Conservation (phyloP, 2,329 filamentous ascomycete genomes). For the Epicoccum sorghinum region DNA sequence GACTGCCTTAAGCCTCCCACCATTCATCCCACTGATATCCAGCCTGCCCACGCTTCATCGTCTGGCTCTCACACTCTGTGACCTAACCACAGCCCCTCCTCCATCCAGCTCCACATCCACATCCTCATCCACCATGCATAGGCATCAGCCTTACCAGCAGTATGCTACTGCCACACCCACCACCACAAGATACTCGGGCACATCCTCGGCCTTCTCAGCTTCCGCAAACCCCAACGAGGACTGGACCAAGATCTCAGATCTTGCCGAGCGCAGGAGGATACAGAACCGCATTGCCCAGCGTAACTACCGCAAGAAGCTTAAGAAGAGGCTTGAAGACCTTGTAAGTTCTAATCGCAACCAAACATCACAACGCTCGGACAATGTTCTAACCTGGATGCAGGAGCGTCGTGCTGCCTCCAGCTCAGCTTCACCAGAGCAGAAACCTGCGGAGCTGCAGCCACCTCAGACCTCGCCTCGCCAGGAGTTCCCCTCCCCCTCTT, state of each 20-base stretch:
- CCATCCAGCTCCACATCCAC: constrained; percentile 12
- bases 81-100: constrained; percentile 7
- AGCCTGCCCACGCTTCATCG: constrained; percentile 25
- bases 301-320: constrained; percentile 96
- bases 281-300: constrained; percentile 98
- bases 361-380: constrained; percentile 17
- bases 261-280: constrained; percentile 90
- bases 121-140: constrained; percentile 48
- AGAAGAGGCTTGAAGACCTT: constrained; percentile 84
- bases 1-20: constrained; percentile 31
- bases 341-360: constrained; percentile 23
- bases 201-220: constrained; percentile 92
- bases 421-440: constrained; percentile 64
- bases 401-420: constrained; percentile 75
- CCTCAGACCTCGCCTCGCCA: constrained; percentile 44
- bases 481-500: constrained; percentile 45
- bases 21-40: constrained; percentile 23
- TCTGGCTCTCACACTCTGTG: constrained; percentile 18
- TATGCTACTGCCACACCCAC: constrained; percentile 49
- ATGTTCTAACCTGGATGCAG: constrained; percentile 27
- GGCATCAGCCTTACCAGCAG: constrained; percentile 53
- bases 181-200: constrained; percentile 71
- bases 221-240: constrained; percentile 96
- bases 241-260: constrained; percentile 98
- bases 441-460: constrained; percentile 59